Conservation (phyloP, 148 eudicot genomes). For the Rhododendron mucronatum region DNA sequence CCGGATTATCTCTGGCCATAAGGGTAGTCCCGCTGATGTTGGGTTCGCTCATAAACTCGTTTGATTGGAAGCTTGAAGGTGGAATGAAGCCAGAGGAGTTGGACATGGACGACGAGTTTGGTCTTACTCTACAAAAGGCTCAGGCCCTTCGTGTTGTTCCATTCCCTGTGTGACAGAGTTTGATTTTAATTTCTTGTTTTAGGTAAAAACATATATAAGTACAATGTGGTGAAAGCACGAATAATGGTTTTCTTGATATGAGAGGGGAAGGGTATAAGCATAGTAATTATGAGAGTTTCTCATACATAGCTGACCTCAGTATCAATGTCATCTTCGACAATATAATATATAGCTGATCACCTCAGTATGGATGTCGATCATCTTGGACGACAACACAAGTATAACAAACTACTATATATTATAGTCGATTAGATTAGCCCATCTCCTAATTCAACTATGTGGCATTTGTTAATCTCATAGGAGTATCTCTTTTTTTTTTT, state of each 20-base stretch:
- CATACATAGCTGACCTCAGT: no score
- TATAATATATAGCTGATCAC: no score
- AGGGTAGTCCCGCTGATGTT: background rate
- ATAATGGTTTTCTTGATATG: background rate
- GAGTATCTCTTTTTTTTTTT: no score
- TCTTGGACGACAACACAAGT: no score
- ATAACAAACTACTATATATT: no score
- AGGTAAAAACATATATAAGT: background rate
- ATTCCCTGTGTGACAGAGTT: background rate
- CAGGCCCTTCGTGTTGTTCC: background rate
- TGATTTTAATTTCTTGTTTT: background rate
- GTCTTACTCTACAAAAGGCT: background rate
- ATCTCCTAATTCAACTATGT: no score
- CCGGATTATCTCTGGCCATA: background rate
- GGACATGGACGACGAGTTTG: background rate
- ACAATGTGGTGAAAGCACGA: background rate
- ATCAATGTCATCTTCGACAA: no score
- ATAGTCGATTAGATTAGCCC: no score
- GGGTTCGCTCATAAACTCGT: constrained; percentile 10
- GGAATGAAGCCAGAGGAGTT: background rate
- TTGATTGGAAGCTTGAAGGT: background rate
- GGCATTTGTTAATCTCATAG: no score
- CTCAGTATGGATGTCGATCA: no score
- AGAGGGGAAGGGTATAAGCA: no score
- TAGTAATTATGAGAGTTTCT: no score